phyloP scores from a whole-genome alignment of 106 monocot species.

The Narthecium ossifragum region DNA sequence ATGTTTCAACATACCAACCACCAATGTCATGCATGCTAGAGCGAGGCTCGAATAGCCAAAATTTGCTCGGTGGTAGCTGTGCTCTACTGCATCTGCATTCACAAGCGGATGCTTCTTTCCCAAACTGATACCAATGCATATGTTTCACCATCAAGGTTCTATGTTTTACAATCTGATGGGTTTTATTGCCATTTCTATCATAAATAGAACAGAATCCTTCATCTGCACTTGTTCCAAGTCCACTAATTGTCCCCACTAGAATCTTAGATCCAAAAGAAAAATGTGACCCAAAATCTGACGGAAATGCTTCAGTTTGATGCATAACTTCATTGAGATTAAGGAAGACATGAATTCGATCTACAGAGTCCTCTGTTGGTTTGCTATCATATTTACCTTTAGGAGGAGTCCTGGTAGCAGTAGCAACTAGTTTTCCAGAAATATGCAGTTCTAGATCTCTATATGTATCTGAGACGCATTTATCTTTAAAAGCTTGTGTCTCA shows the following conservation, averaged over 20 bases:
- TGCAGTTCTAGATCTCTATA: slow-evolving; percentile 72
- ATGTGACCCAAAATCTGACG: slow-evolving; percentile 3
- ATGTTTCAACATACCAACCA: slow-evolving; percentile 98
- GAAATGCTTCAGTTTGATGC: neutral
- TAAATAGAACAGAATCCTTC: slow-evolving; percentile 80
- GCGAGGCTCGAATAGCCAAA: slow-evolving; percentile 97
- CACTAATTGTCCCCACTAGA: slow-evolving; percentile 70
- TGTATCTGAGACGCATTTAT: slow-evolving; percentile 27
- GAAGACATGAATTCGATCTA: slow-evolving; percentile 76
- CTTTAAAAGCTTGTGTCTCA: slow-evolving; percentile 8
- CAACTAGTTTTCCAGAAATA: slow-evolving; percentile 64
- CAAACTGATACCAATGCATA: slow-evolving; percentile 86
- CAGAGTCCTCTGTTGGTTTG: slow-evolving; percentile 14
- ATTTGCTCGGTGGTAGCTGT: slow-evolving; percentile 83
- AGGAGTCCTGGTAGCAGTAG: slow-evolving; percentile 58
- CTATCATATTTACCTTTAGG: slow-evolving; percentile 20
- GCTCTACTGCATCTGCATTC: slow-evolving; percentile 93
- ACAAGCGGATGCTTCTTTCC: slow-evolving; percentile 60
- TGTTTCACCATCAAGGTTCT: slow-evolving; percentile 96
- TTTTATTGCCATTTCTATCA: slow-evolving; percentile 51
- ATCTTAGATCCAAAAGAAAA: slow-evolving; percentile 14
- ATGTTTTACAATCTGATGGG: slow-evolving; percentile 85
- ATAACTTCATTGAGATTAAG: slow-evolving; percentile 29
- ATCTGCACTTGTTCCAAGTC: slow-evolving; percentile 64
- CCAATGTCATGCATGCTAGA: slow-evolving; percentile 85